phyloP scores from a whole-genome alignment of 148 eudicot species.

The Bassia scoparia region DNA sequence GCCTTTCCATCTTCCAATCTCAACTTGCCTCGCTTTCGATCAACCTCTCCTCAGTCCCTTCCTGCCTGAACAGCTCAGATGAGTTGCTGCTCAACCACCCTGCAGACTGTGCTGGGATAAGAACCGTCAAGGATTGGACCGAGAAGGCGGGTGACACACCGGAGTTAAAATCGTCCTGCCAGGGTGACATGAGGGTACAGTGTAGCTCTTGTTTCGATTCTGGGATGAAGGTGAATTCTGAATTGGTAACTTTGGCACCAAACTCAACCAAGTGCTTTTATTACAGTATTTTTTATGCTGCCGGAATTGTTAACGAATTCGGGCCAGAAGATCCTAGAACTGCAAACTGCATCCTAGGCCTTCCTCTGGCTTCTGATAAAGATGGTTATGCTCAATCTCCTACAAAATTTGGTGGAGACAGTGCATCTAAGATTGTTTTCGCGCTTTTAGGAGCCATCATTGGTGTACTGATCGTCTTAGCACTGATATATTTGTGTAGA shows the following conservation, averaged over 20 bases:
- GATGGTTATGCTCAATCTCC: slow-evolving; percentile 10
- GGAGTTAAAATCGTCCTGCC: slow-evolving; percentile 40
- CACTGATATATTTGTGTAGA: slow-evolving; percentile 25
- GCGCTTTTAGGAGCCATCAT: slow-evolving; percentile 44
- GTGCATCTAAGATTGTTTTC: slow-evolving; percentile 27
- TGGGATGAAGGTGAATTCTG: slow-evolving; percentile 44
- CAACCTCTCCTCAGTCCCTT: slow-evolving; percentile 21
- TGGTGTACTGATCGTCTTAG: slow-evolving; percentile 25
- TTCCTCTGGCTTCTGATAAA: slow-evolving; percentile 36
- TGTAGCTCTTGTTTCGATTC: slow-evolving; percentile 61
- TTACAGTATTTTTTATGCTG: slow-evolving; percentile 50
- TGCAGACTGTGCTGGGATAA: slow-evolving; percentile 51
- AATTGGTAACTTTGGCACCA: slow-evolving; percentile 39
- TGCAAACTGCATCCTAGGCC: slow-evolving; percentile 50
- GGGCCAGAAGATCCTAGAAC: slow-evolving; percentile 46
- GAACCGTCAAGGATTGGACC: slow-evolving; percentile 43
- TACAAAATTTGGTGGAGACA: slow-evolving; percentile 12
- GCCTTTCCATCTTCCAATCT: slow-evolving; percentile 30
- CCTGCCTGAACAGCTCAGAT: slow-evolving; percentile 34
- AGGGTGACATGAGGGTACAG: slow-evolving; percentile 39
- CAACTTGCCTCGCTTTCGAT: slow-evolving; percentile 28
- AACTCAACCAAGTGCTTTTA: slow-evolving; percentile 59
- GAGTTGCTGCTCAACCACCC: slow-evolving; percentile 37
- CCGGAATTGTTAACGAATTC: slow-evolving; percentile 48
- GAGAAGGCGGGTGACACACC: slow-evolving; percentile 32